A percentile compares a stretch with the other conserved stretches of the same genome.
Evolutionary conservation across 345 rosid genomes (phyloP).

Genomic region (Sonneratia alba): DNA sequence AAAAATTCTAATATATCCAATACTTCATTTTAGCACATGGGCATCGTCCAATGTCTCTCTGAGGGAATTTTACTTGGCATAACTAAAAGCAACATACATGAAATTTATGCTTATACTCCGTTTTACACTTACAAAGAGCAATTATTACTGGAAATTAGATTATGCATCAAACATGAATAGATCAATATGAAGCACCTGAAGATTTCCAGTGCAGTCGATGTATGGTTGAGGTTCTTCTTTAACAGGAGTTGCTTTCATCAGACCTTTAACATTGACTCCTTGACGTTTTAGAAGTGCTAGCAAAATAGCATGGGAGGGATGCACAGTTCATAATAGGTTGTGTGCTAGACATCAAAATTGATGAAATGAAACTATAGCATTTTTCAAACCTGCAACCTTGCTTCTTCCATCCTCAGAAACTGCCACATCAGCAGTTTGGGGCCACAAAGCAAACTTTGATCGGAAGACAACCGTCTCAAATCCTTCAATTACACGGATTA

Average conservation of each 20-base stretch:
- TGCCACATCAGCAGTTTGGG: slow-evolving; percentile 42
- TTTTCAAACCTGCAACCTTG: slow-evolving; percentile 83
- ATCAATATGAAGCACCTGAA: slow-evolving; percentile 47
- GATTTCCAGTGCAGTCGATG: slow-evolving; percentile 90
- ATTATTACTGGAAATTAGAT: neutral
- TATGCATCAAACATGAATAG: neutral
- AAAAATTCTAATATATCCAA: neutral
- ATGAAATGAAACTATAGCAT: neutral
- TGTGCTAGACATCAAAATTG: neutral
- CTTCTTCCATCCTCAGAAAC: slow-evolving; percentile 96
- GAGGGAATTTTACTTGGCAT: neutral
- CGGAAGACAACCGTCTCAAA: slow-evolving; percentile 88
- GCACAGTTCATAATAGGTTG: neutral
- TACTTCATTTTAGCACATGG: neutral
- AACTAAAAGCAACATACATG: too few species aligned
- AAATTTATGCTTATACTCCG: too few species aligned
- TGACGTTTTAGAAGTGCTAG: slow-evolving; percentile 82
- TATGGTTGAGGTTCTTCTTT: slow-evolving; percentile 78
- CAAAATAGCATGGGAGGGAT: slow-evolving; percentile 10
- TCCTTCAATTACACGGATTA: slow-evolving; percentile 88
- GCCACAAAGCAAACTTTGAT: slow-evolving; percentile 91
- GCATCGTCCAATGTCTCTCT: neutral
- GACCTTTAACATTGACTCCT: slow-evolving; percentile 88
- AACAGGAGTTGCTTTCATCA: slow-evolving; percentile 63
- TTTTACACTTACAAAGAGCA: too few species aligned